Evolutionary conservation across 352 stramenopile species (phyloP).

Genomic region (Globisporangium paddicum): DNA sequence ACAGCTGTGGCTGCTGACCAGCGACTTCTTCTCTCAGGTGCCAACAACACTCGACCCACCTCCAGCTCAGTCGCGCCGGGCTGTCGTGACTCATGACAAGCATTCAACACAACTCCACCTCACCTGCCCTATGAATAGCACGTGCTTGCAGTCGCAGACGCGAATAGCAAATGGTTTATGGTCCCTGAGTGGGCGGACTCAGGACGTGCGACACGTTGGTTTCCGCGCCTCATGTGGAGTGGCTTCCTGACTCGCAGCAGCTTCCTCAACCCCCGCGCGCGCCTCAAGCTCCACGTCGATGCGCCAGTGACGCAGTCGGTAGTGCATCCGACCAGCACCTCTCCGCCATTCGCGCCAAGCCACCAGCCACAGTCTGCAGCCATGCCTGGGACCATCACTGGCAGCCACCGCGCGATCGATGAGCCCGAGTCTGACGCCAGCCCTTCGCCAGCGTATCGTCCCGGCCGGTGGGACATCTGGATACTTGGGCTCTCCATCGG

Average conservation of each 20-base stretch:
- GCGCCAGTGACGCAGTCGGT: background rate
- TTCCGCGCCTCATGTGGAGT: constrained; percentile 9
- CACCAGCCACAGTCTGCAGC: background rate
- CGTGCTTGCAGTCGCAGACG: background rate
- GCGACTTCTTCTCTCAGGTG: too few species aligned
- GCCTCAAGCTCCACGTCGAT: constrained; percentile 12
- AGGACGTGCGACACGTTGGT: background rate
- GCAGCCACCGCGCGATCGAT: constrained; percentile 79
- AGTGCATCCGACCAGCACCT: background rate
- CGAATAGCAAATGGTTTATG: background rate
- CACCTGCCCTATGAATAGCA: constrained; percentile 5
- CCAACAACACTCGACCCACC: too few species aligned
- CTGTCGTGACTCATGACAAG: too few species aligned
- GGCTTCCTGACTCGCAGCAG: background rate
- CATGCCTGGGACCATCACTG: background rate
- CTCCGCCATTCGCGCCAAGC: background rate
- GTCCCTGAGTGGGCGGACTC: background rate
- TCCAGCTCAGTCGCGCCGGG: too few species aligned
- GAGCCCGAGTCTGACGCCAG: constrained; percentile 95
- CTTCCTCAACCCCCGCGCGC: constrained; percentile 7
- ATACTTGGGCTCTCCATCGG: constrained; percentile 28
- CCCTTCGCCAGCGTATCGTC: constrained; percentile 91
- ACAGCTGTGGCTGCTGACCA: too few species aligned
- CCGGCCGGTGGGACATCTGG: constrained; percentile 77
- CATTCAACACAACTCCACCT: background rate